These are phyloP conservation scores for Kockovaella imperatae DNA, from an alignment of 768 basidiomycete genomes.

Conservation along the genomic window DNA sequence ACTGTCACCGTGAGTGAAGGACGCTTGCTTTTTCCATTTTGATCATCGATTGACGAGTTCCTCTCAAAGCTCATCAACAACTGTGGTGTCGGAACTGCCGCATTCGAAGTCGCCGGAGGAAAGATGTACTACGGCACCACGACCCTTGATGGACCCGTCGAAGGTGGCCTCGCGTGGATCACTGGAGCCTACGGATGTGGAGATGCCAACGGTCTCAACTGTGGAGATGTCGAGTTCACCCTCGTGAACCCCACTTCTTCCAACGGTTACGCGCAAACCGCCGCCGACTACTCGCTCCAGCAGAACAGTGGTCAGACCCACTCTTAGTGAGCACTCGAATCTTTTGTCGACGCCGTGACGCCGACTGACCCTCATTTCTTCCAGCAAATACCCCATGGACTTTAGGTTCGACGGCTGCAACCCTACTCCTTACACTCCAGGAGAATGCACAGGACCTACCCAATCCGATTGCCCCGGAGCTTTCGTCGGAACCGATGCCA, in stretches of 20 bases:
- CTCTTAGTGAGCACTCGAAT: too few species aligned
- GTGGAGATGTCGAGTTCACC: constrained; percentile 20
- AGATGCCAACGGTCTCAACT: constrained; percentile 17
- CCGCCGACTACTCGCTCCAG: constrained; percentile 16
- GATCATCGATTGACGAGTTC: too few species aligned
- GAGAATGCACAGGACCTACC: constrained; percentile 5
- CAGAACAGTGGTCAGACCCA: constrained; percentile 17
- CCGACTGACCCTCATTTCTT: neutral
- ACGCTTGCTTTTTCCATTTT: too few species aligned
- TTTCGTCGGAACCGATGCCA: constrained; percentile 6
- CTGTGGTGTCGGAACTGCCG: too few species aligned
- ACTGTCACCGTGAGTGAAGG: too few species aligned
- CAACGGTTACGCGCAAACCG: constrained; percentile 1
- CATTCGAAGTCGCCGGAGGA: too few species aligned
- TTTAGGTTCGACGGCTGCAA: neutral
- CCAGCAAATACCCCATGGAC: constrained; percentile 6
- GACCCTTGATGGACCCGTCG: too few species aligned
- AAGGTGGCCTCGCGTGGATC: too few species aligned
- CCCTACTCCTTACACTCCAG: neutral
- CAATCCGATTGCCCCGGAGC: constrained; percentile 11
- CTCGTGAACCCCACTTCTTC: constrained; percentile 8
- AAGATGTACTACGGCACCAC: too few species aligned
- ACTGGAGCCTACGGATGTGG: too few species aligned
- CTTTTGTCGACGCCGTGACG: too few species aligned
- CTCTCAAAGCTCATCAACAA: too few species aligned